Evolutionary conservation across 2,329 filamentous ascomycete genomes (phyloP).

Genomic region (Neopestalotiopsis sp.): DNA sequence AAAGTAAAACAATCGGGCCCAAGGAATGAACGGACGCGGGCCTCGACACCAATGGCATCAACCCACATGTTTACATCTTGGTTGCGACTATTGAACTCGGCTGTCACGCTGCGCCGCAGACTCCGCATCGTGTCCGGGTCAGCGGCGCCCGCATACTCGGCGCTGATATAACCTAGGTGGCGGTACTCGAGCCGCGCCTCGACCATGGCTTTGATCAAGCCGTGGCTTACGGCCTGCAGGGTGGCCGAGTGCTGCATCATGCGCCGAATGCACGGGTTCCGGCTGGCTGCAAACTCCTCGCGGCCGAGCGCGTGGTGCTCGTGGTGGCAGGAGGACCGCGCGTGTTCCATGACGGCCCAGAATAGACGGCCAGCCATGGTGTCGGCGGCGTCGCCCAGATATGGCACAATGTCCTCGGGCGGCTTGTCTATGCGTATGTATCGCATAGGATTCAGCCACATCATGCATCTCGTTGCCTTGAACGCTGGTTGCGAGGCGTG

Average conservation of each 20-base stretch:
- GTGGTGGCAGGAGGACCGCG: constrained; percentile 25
- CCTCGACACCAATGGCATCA: constrained; percentile 27
- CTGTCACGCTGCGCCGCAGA: constrained; percentile 23
- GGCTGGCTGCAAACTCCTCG: constrained; percentile 7
- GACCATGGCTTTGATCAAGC: constrained; percentile 28
- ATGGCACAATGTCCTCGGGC: constrained; percentile 29
- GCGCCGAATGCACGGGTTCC: not conserved
- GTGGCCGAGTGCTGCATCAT: constrained; percentile 27
- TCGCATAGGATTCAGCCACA: constrained; percentile 30
- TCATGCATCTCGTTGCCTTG: constrained; percentile 23
- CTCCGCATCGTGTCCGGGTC: constrained; percentile 18
- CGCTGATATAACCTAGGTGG: constrained; percentile 25
- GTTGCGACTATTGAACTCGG: constrained; percentile 23
- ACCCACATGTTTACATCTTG: constrained; percentile 27
- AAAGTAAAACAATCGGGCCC: constrained; percentile 3
- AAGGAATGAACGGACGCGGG: constrained; percentile 8
- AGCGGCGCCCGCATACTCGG: constrained; percentile 18
- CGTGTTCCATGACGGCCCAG: constrained; percentile 33
- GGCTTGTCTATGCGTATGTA: constrained; percentile 26
- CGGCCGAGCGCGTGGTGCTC: constrained; percentile 20
- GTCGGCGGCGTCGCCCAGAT: constrained; percentile 30
- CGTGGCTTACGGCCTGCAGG: constrained; percentile 22
- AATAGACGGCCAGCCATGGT: constrained; percentile 35
- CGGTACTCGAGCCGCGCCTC: constrained; percentile 30
- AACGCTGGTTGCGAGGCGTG: constrained; percentile 14